Percentiles rank a stretch among this genome's conserved stretches.
phyloP scores from a whole-genome alignment of 306 rosid genomes.

The Carpinus viminea region DNA sequence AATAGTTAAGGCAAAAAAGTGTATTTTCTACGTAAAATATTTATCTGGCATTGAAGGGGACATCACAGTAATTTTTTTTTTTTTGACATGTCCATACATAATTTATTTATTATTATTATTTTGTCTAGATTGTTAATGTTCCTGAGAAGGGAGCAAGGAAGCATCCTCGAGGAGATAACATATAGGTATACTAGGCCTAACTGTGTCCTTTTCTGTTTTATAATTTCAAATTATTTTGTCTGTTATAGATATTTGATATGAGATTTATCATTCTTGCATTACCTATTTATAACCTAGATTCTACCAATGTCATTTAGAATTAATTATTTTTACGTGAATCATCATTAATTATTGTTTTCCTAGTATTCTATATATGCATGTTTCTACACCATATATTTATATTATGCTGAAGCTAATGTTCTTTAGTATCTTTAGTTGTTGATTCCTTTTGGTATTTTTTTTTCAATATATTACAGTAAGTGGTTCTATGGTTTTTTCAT shows the following conservation, averaged over 20 bases:
- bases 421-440: background rate
- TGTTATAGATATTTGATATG: background rate
- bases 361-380: background rate
- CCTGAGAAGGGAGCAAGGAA: conserved; percentile 98
- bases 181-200: conserved; percentile 61
- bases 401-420: background rate
- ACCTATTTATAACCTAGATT: background rate
- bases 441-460: background rate
- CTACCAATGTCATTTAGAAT: background rate
- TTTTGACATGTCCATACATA: too few species aligned
- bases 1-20: too few species aligned
- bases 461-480: background rate
- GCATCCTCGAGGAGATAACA: conserved; percentile 93
- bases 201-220: background rate
- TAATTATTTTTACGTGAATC: too few species aligned
- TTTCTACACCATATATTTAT: background rate
- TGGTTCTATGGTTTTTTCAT: too few species aligned
- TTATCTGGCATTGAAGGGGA: too few species aligned
- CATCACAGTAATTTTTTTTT: too few species aligned
- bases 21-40: too few species aligned
- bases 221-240: background rate
- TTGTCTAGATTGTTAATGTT: conserved; percentile 92
- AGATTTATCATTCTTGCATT: conserved; percentile 1
- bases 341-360: too few species aligned
- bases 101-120: too few species aligned